Conservation (phyloP, 768 basidiomycete genomes). For the Collybia mongolica region DNA sequence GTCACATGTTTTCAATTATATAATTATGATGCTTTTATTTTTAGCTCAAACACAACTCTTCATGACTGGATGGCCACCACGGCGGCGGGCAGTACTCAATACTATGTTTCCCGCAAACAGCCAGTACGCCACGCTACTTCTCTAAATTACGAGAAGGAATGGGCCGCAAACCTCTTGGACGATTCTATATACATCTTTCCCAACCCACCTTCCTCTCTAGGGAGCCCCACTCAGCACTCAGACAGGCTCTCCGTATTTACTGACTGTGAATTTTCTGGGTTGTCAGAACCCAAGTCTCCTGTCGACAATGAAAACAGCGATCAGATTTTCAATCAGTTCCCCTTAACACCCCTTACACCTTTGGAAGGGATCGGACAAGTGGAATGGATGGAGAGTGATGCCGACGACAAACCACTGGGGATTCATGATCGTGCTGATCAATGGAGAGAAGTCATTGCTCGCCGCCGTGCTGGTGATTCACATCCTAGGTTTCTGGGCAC, state of each 20-base stretch:
- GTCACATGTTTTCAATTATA: too few relatives aligned
- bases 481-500: too few relatives aligned
- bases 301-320: too few relatives aligned
- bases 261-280: constrained; percentile 5
- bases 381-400: background rate
- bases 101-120: too few relatives aligned
- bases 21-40: too few relatives aligned
- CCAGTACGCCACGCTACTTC: too few relatives aligned
- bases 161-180: background rate
- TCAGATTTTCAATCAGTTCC: background rate
- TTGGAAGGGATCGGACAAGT: background rate
- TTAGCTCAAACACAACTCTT: too few relatives aligned
- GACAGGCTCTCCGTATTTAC: constrained; percentile 7
- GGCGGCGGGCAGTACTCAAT: too few relatives aligned
- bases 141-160: too few relatives aligned
- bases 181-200: constrained; percentile 19
- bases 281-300: constrained; percentile 2
- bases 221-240: constrained; percentile 16
- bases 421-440: background rate
- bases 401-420: background rate
- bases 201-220: constrained; percentile 15
- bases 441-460: background rate
- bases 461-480: background rate
- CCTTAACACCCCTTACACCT: background rate
- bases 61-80: too few relatives aligned